Conservation (phyloP, 139 green algal genomes). For the Chlamydomonas applanata region DNA sequence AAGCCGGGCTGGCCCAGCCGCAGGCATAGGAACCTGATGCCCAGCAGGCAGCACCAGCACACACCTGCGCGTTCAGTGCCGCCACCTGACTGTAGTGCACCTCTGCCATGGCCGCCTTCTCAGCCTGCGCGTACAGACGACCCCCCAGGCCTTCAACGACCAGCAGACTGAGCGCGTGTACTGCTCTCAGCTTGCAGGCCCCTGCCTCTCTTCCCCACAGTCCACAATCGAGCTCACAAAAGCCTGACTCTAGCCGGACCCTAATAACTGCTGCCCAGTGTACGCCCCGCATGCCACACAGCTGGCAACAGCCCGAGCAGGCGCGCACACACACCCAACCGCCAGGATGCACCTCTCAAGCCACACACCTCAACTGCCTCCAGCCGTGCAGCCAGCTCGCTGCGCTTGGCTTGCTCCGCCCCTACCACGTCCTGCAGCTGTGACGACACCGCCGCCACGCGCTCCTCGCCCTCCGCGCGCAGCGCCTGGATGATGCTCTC, state of each 20-base stretch:
- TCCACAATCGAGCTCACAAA: too few species aligned
- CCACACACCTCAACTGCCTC: not conserved
- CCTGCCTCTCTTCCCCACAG: too few species aligned
- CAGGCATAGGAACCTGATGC: not conserved
- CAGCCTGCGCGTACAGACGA: conserved; percentile 13
- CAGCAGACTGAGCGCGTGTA: too few species aligned
- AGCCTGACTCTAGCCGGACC: too few species aligned
- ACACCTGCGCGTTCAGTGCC: conserved; percentile 15
- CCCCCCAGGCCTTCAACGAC: not conserved
- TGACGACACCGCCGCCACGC: not conserved
- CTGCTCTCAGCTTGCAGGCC: too few species aligned
- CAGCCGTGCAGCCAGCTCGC: conserved; percentile 8
- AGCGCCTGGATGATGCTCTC: conserved; percentile 28
- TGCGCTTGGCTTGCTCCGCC: not conserved
- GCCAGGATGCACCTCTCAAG: too few species aligned
- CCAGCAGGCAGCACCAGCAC: too few species aligned
- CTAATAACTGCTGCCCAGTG: too few species aligned
- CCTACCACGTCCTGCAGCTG: conserved; percentile 11
- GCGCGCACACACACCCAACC: too few species aligned
- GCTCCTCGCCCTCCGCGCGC: conserved; percentile 11
- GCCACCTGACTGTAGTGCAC: conserved; percentile 20
- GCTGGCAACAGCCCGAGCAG: too few species aligned
- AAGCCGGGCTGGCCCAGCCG: not conserved
- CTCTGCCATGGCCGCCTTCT: conserved; percentile 22
- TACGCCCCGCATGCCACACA: too few species aligned